phyloP scores from a whole-genome alignment of 371 early-diverging fungal genomes.

The Mucor velutinosus region DNA sequence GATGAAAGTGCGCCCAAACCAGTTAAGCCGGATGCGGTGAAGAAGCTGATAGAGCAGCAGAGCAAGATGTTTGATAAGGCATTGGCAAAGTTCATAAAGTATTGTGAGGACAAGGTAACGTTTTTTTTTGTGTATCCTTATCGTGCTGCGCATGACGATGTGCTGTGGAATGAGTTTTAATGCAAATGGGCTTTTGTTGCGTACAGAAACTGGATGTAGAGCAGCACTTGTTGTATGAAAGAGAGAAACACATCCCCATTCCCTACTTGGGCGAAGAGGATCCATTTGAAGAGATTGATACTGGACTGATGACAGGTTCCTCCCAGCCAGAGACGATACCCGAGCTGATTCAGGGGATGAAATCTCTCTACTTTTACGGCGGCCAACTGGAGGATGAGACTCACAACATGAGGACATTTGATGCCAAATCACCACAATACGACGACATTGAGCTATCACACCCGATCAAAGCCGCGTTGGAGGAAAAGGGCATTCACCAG shows the following conservation, averaged over 20 bases:
- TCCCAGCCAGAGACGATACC: background rate
- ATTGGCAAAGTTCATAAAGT: conserved; percentile 17
- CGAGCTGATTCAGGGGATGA: conserved; percentile 26
- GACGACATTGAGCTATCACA: conserved; percentile 13
- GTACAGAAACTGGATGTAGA: conserved; percentile 15
- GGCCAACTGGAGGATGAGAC: conserved; percentile 29
- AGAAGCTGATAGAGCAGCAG: conserved; percentile 31
- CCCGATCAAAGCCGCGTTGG: conserved; percentile 31
- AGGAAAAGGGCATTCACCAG: conserved; percentile 33
- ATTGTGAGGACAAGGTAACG: conserved; percentile 32
- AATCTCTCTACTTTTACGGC: conserved; percentile 28
- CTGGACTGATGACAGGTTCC: background rate
- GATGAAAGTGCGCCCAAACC: background rate
- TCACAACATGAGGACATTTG: conserved; percentile 16
- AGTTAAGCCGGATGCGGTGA: conserved; percentile 34
- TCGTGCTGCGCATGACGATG: background rate
- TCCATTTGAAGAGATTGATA: conserved; percentile 3
- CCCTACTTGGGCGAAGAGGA: background rate
- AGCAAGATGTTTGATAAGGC: conserved; percentile 31
- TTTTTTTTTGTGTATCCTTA: background rate
- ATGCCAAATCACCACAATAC: conserved; percentile 24
- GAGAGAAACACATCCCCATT: conserved; percentile 17
- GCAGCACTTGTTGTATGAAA: conserved; percentile 10
- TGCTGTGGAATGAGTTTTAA: background rate
- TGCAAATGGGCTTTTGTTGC: background rate